Conservation (phyloP, 2,329 filamentous ascomycete genomes). For the Eutypella sp. region DNA sequence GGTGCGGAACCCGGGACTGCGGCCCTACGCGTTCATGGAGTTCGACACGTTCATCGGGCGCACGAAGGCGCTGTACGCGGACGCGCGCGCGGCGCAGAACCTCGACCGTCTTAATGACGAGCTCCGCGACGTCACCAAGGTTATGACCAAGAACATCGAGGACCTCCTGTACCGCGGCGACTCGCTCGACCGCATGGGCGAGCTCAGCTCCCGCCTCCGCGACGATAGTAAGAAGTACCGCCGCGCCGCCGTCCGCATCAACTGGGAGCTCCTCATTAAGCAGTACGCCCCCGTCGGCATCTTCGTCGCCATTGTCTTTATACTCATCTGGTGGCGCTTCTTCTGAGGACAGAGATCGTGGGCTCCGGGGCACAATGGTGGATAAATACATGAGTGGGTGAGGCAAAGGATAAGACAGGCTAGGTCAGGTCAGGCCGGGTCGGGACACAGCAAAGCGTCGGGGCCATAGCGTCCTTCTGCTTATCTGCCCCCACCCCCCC, state of each 20-base stretch:
- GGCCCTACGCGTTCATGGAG: constrained; percentile 94
- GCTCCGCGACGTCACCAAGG: constrained; percentile 93
- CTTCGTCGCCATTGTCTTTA: constrained; percentile 72
- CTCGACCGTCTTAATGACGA: constrained; percentile 95
- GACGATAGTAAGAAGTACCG: constrained; percentile 96
- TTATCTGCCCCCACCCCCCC: no score
- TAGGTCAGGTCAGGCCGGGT: no score
- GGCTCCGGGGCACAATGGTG: no score
- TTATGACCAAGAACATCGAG: constrained; percentile 99
- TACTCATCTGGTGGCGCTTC: constrained; percentile 92
- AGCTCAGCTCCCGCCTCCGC: constrained; percentile 78
- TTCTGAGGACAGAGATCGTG: no score
- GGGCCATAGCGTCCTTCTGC: no score
- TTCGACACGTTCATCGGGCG: constrained; percentile 96
- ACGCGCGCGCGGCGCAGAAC: constrained; percentile 85
- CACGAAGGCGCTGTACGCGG: constrained; percentile 90
- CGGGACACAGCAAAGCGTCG: no score
- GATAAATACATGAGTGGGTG: no score
- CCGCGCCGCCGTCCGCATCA: constrained; percentile 88
- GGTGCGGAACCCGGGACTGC: constrained; percentile 68
- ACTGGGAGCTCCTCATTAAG: constrained; percentile 94
- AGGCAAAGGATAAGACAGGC: no score
- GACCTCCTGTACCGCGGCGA: constrained; percentile 93
- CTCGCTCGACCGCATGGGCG: constrained; percentile 92
- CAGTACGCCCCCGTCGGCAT: constrained; percentile 92